phyloP scores from a whole-genome alignment of 192 early-diverging fungal genomes.

The Lobosporangium transversale region DNA sequence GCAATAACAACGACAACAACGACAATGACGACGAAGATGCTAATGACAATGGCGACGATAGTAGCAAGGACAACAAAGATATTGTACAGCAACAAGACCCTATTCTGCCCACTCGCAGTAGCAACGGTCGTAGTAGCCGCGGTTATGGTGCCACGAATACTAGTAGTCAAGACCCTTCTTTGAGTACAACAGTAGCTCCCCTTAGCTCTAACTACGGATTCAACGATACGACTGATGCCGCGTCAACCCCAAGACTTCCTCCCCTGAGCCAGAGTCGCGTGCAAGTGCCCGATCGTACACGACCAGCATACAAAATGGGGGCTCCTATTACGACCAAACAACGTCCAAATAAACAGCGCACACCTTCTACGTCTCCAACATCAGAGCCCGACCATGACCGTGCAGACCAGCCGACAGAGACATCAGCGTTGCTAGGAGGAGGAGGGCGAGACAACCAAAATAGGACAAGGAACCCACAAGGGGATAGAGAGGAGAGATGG shows the following conservation, averaged over 20 bases:
- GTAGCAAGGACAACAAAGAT: no score
- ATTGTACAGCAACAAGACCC: neutral
- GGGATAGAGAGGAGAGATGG: slow-evolving; percentile 13
- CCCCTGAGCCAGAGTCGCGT: slow-evolving; percentile 32
- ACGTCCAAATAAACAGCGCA: neutral
- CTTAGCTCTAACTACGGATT: no score
- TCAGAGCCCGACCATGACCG: neutral
- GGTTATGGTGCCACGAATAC: no score
- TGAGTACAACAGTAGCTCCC: no score
- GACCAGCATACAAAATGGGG: slow-evolving; percentile 39
- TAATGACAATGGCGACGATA: neutral
- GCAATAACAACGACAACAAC: slow-evolving; percentile 3
- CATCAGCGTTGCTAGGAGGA: slow-evolving; percentile 31
- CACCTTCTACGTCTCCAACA: neutral
- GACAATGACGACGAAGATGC: neutral
- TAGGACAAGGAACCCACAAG: slow-evolving; percentile 8
- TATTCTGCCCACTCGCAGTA: neutral
- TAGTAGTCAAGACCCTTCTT: no score
- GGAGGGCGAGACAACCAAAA: no score
- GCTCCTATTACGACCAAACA: slow-evolving; percentile 17
- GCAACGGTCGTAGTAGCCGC: no score
- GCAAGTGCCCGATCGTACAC: slow-evolving; percentile 28
- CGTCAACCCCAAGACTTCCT: slow-evolving; percentile 12
- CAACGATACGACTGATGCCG: no score
- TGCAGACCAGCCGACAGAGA: slow-evolving; percentile 23